A percentile compares a stretch with the other conserved stretches of the same genome.
These are phyloP conservation scores for Ophiostoma angusticollis DNA, from an alignment of 2,329 filamentous ascomycete species.

Conservation along the genomic window DNA sequence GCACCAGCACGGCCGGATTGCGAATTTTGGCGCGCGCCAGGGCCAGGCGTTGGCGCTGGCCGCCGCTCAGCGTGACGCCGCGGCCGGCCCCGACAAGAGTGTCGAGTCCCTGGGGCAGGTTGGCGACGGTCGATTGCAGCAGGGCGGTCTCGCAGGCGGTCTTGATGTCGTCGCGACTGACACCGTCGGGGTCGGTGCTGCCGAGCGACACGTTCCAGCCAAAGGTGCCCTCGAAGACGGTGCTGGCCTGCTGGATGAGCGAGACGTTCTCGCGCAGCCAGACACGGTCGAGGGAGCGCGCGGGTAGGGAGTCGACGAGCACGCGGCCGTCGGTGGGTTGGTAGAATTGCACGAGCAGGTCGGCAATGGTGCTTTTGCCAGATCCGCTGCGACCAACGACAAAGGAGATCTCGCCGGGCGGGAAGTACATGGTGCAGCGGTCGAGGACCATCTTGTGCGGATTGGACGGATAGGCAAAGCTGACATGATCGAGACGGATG, in stretches of 20 bases:
- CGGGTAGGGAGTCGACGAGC: slow-evolving; percentile 49
- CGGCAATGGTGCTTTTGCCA: slow-evolving; percentile 80
- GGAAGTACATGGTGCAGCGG: slow-evolving; percentile 54
- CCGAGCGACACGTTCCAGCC: slow-evolving; percentile 69
- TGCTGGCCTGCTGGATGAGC: slow-evolving; percentile 68
- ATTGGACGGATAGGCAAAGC: slow-evolving; percentile 68
- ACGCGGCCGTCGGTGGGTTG: slow-evolving; percentile 52
- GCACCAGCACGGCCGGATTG: slow-evolving; percentile 65
- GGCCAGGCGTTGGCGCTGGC: slow-evolving; percentile 70
- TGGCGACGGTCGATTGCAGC: slow-evolving; percentile 52
- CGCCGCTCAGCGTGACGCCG: slow-evolving; percentile 64
- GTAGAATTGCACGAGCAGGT: slow-evolving; percentile 70
- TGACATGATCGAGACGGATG: slow-evolving; percentile 58
- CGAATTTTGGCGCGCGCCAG: slow-evolving; percentile 67
- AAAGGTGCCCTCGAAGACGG: slow-evolving; percentile 71
- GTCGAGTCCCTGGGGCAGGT: slow-evolving; percentile 56
- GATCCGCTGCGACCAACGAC: slow-evolving; percentile 79
- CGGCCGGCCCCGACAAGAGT: slow-evolving; percentile 56
- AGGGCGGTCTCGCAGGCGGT: slow-evolving; percentile 53
- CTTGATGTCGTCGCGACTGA: slow-evolving; percentile 31
- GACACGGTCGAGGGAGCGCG: slow-evolving; percentile 47
- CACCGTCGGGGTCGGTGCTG: neutral
- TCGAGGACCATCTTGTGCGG: slow-evolving; percentile 46
- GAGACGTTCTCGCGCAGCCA: slow-evolving; percentile 73
- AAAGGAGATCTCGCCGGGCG: slow-evolving; percentile 60